Base-by-base conservation (phyloP, 75 land plant species). In the Picea glauca region DNA sequence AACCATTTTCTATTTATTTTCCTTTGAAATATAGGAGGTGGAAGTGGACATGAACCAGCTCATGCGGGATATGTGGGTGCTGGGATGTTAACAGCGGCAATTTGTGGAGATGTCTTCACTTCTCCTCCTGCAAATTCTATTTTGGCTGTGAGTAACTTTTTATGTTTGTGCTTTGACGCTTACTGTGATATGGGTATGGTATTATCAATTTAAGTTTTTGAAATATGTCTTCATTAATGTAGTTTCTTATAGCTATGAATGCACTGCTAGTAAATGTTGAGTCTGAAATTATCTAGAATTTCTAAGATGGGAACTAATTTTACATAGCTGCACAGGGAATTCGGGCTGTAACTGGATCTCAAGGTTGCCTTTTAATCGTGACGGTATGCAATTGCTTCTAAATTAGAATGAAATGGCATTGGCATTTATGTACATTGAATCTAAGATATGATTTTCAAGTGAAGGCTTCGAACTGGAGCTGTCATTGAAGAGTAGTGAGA, bases 41-140 rank as follows among this genome's bases (percentile, higher is more conserved):
- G 99, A 68, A 93, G 98, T 86, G 99, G 99, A 2, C 99, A 97
- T 87, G 99, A 97, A 78, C 99, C 99, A 76, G 96, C 99, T 76
- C 99, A 97, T 85, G 93, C 99, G 77, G 99, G 99, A 78, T 97
- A 79, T 86, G 99, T 97, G 26, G 99, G 99, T 38, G 88, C 81
- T 74, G 99, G 99, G 78, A 96, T 96, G 99, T 86, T 96, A 26
- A 94, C 99, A 79, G 94, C 99, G 61, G 99, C 99, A n/a, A 82
- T 96, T 35, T 94, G 92, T 87, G 97, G 99, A 61, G 97, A 96
- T 92, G 84, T 96, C 84, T 96, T 96, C 79, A 73, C 95, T 46
- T 91, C 97, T 56, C 97, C 97, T 58, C 88, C 93, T 38, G 95
- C 94, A 33, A 85, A 89, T 84, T 84, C 99, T 21, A 88, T 96